Percentiles rank a stretch among this genome's conserved stretches.
Conservation (phyloP, 2,329 filamentous ascomycete species). For the Chaetomiaceae sp. region DNA sequence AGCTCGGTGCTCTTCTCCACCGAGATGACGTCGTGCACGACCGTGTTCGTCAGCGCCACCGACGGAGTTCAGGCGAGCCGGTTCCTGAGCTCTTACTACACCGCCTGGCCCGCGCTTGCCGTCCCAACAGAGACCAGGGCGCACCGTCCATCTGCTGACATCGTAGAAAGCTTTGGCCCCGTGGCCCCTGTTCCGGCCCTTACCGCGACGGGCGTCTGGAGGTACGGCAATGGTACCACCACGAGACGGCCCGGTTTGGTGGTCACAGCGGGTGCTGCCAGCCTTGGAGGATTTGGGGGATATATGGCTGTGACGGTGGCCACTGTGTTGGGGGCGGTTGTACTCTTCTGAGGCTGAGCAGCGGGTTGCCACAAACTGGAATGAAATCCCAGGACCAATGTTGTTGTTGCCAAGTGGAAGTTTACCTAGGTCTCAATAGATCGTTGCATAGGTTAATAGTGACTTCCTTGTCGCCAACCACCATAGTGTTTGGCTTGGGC, state of each 20-base stretch:
- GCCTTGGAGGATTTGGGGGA: not conserved
- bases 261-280: not conserved
- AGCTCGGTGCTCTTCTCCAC: constrained; percentile 5
- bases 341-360: not conserved
- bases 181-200: too few species aligned
- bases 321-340: not conserved
- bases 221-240: not conserved
- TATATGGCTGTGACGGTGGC: not conserved
- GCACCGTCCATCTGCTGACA: not conserved
- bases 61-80: constrained; percentile 6
- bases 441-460: too few species aligned
- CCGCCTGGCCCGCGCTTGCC: not conserved
- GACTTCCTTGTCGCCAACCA: too few species aligned
- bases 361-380: too few species aligned
- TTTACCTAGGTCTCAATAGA: too few species aligned
- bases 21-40: not conserved
- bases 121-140: not conserved
- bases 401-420: too few species aligned
- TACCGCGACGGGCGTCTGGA: not conserved
- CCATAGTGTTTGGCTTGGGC: too few species aligned
- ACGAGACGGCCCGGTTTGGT: not conserved
- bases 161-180: not conserved
- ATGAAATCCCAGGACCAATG: too few species aligned
- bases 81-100: not conserved
- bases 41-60: constrained; percentile 5